Conservation (phyloP, 176 grass and related monocot genomes). For the Metroxylon sagu region DNA sequence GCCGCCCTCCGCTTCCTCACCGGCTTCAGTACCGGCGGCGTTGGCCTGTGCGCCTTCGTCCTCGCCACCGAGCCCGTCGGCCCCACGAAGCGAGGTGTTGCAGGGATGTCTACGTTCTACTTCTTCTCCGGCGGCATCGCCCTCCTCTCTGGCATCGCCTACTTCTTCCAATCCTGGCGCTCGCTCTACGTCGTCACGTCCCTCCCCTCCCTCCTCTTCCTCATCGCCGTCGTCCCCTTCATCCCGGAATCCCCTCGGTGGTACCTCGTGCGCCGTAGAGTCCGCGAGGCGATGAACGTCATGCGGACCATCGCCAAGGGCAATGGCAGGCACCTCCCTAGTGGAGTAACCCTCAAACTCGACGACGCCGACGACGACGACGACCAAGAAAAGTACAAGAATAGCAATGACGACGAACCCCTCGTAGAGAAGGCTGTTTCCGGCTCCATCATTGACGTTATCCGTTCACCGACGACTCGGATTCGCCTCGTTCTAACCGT, state of each 20-base stretch:
- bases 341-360: slow-evolving; percentile 34
- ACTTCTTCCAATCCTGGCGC: slow-evolving; percentile 60
- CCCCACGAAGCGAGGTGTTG: slow-evolving; percentile 39
- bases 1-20: slow-evolving; percentile 58
- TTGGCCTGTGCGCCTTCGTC: slow-evolving; percentile 71
- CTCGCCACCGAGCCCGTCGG: slow-evolving; percentile 86
- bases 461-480: slow-evolving; percentile 44
- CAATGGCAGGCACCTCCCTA: slow-evolving; percentile 41
- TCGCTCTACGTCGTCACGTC: slow-evolving; percentile 67
- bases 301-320: slow-evolving; percentile 36
- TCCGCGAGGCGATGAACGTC: slow-evolving; percentile 36
- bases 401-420: background rate
- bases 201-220: slow-evolving; percentile 47
- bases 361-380: slow-evolving; percentile 40
- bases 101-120: slow-evolving; percentile 77
- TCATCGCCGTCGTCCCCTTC: slow-evolving; percentile 46
- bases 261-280: slow-evolving; percentile 68
- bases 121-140: slow-evolving; percentile 92
- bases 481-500: slow-evolving; percentile 46
- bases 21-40: slow-evolving; percentile 80
- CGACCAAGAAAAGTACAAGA: background rate
- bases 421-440: background rate
- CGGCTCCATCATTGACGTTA: slow-evolving; percentile 59
- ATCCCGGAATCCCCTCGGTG: slow-evolving; percentile 72
- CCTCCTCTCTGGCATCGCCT: slow-evolving; percentile 47